Conservation (phyloP, 2,329 filamentous ascomycete species). For the Chaetothyriales sp. region DNA sequence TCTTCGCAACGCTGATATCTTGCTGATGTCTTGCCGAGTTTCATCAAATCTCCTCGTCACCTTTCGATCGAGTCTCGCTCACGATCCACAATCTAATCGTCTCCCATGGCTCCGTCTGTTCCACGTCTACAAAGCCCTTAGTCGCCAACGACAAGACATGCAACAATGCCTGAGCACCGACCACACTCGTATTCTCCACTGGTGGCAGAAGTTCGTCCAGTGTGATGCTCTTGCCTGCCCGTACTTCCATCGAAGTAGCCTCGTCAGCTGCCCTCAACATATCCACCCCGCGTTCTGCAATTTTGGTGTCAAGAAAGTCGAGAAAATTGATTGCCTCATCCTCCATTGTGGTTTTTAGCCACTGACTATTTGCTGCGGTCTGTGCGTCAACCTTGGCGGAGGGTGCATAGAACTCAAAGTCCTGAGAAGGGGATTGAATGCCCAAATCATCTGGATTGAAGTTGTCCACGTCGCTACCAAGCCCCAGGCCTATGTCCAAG, state of each 20-base stretch:
- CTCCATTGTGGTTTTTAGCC: slow-evolving; percentile 39
- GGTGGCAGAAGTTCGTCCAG: slow-evolving; percentile 61
- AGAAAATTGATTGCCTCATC: slow-evolving; percentile 50
- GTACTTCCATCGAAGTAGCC: slow-evolving; percentile 11
- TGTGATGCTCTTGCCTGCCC: slow-evolving; percentile 18
- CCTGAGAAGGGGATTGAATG: slow-evolving; percentile 20
- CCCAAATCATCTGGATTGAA: slow-evolving; percentile 19
- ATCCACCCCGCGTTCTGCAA: slow-evolving; percentile 21
- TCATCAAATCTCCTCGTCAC: neutral
- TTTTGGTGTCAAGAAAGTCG: slow-evolving; percentile 40
- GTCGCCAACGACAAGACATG: slow-evolving; percentile 60
- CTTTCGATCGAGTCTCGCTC: neutral
- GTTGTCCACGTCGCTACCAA: slow-evolving; percentile 15
- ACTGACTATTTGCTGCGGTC: slow-evolving; percentile 33
- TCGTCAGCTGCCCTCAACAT: slow-evolving; percentile 10
- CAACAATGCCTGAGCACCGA: slow-evolving; percentile 63
- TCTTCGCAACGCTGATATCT: too few species aligned
- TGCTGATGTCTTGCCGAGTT: too few species aligned
- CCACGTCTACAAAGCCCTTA: slow-evolving; percentile 48
- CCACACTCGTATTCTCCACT: slow-evolving; percentile 38
- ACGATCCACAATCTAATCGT: neutral
- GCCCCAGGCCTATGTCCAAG: slow-evolving; percentile 6
- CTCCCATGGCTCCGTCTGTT: slow-evolving; percentile 38
- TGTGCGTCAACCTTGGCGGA: slow-evolving; percentile 35
- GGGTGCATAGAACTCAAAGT: slow-evolving; percentile 34